These are phyloP conservation scores for Beta corolliflora DNA, from an alignment of 179 eudicot genomes.

Conservation along the genomic window DNA sequence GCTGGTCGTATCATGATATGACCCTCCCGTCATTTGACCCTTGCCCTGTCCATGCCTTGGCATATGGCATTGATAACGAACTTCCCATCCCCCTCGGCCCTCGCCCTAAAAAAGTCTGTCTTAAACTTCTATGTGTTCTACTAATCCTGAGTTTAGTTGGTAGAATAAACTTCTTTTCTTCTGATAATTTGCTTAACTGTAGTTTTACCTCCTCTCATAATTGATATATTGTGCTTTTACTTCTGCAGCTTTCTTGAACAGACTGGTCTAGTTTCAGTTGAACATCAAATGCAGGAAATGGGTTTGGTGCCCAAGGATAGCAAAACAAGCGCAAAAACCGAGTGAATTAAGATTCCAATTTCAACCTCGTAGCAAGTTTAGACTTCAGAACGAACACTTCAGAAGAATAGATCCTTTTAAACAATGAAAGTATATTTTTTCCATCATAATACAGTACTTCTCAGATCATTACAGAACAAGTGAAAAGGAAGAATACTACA, in stretches of 20 bases:
- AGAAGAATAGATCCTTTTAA: conserved; percentile 5
- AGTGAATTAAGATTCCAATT: conserved; percentile 18
- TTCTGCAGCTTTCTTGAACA: conserved; percentile 71
- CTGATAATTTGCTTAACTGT: not conserved
- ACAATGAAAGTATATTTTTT: not conserved
- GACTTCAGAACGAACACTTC: not conserved
- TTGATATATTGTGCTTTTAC: not conserved
- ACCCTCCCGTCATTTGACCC: not conserved
- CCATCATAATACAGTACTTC: not conserved
- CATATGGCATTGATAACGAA: not conserved
- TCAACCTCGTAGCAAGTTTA: not conserved
- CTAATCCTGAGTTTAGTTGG: not conserved
- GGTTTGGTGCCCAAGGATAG: conserved; percentile 52
- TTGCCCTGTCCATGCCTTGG: not conserved
- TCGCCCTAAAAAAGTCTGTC: not conserved
- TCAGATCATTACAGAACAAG: not conserved
- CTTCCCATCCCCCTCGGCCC: not conserved
- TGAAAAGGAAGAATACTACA: not conserved
- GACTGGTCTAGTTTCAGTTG: conserved; percentile 80
- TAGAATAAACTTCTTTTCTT: not conserved
- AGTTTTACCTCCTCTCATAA: not conserved
- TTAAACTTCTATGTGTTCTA: not conserved
- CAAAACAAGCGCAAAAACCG: conserved; percentile 39
- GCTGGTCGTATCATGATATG: not conserved
- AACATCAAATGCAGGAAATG: conserved; percentile 78